phyloP scores from a whole-genome alignment of 208 protist genomes.

The Trypanosomatidae sp. region DNA sequence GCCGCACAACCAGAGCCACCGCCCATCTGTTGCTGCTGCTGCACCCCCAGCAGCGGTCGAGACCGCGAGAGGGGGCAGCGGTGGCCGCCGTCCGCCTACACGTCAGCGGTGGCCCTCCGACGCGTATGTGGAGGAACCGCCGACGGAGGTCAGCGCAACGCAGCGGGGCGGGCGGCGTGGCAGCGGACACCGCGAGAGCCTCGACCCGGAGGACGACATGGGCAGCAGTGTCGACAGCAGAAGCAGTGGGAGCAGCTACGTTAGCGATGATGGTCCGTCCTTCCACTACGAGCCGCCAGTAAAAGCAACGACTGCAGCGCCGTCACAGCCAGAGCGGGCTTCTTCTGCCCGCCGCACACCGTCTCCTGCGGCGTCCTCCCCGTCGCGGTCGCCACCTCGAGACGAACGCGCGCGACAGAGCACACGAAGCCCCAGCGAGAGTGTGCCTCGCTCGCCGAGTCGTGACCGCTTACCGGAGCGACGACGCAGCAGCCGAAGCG shows the following conservation, averaged over 20 bases:
- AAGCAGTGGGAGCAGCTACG: background rate
- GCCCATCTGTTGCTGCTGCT: background rate
- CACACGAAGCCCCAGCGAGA: no score
- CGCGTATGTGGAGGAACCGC: conserved; percentile 27
- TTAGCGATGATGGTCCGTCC: conserved; percentile 4
- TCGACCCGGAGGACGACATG: conserved; percentile 36
- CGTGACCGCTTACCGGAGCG: no score
- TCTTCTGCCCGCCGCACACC: no score
- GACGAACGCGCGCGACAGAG: no score
- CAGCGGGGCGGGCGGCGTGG: background rate
- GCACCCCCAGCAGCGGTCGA: no score
- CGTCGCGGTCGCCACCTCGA: no score
- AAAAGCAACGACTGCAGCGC: no score
- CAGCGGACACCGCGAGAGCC: conserved; percentile 16
- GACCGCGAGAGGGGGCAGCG: no score
- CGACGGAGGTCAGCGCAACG: conserved; percentile 18
- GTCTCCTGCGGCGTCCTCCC: no score
- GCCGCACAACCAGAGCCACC: conserved; percentile 16
- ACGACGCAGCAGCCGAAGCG: no score
- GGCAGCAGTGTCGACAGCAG: conserved; percentile 24
- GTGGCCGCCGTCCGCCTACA: conserved; percentile 8
- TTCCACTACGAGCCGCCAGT: conserved; percentile 4
- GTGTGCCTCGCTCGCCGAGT: no score
- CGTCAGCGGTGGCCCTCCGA: conserved; percentile 29
- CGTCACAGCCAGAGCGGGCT: no score